A percentile compares a stretch with the other conserved stretches of the same genome.
phyloP scores from a whole-genome alignment of 2,329 filamentous ascomycete species.

The Colletotrichum liriopes region DNA sequence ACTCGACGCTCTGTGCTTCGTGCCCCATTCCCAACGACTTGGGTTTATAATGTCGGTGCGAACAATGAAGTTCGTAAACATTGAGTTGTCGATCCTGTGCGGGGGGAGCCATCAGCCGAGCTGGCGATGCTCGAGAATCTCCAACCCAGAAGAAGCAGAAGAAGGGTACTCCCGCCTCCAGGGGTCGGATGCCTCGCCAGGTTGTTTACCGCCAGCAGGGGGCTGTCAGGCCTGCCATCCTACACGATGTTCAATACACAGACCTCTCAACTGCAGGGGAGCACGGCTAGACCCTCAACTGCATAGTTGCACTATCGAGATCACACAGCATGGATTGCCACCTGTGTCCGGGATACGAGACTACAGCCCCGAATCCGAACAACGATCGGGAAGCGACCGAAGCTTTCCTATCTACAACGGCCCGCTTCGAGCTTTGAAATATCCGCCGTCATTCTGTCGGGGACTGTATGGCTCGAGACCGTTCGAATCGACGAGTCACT shows the following conservation, averaged over 20 bases:
- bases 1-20: constrained; percentile 1
- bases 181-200: background rate
- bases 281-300: constrained; percentile 12
- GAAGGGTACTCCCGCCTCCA: constrained; percentile 21
- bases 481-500: background rate
- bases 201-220: constrained; percentile 3
- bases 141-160: constrained; percentile 16
- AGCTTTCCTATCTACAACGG: background rate
- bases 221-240: constrained; percentile 19
- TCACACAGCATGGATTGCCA: background rate
- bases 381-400: constrained; percentile 1
- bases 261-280: constrained; percentile 38
- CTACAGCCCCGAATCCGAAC: background rate
- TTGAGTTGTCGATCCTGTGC: background rate
- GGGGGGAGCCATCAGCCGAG: background rate
- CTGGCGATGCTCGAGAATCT: background rate
- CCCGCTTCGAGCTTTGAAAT: background rate
- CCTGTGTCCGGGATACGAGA: constrained; percentile 7
- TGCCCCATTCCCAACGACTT: background rate
- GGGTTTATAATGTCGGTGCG: constrained; percentile 8
- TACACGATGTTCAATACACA: constrained; percentile 21
- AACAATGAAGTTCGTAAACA: background rate
- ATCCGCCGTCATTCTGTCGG: background rate
- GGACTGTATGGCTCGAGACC: background rate
- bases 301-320: constrained; percentile 3